These are phyloP conservation scores for Pseudogymnoascus sp. DNA, from an alignment of 2,329 filamentous ascomycete species.

Conservation along the genomic window DNA sequence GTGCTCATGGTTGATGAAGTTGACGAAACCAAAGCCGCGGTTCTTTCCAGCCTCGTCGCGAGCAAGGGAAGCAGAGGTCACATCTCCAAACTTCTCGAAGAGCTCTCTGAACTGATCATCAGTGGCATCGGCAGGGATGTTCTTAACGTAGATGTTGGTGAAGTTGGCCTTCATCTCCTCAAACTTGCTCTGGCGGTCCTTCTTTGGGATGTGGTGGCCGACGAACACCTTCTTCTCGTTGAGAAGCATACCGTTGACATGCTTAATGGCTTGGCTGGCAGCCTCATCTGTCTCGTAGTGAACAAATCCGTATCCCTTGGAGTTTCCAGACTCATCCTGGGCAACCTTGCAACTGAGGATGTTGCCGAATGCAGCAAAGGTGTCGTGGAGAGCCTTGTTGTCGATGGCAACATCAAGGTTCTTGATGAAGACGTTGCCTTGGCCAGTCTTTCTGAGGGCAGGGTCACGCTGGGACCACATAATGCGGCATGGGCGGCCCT, in stretches of 20 bases:
- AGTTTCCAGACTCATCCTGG: slow-evolving; percentile 92
- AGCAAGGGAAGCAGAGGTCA: slow-evolving; percentile 91
- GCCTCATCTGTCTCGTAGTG: slow-evolving; percentile 99
- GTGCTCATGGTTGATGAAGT: slow-evolving; percentile 87
- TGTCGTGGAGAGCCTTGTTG: slow-evolving; percentile 99
- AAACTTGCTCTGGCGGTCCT: slow-evolving; percentile 99
- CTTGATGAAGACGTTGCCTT: slow-evolving; percentile 99
- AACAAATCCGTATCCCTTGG: slow-evolving; percentile 98
- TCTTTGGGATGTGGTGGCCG: slow-evolving; percentile 98
- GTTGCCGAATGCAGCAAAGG: slow-evolving; percentile 97
- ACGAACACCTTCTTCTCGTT: slow-evolving; percentile 99
- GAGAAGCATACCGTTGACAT: slow-evolving; percentile 98
- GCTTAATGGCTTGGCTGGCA: slow-evolving; percentile 95
- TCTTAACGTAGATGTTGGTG: slow-evolving; percentile 99
- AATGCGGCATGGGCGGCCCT: slow-evolving; percentile 97
- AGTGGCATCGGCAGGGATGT: slow-evolving; percentile 74
- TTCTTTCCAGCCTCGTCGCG: slow-evolving; percentile 86
- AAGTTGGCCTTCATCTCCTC: slow-evolving; percentile 99
- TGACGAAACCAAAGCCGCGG: slow-evolving; percentile 93
- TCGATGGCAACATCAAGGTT: slow-evolving; percentile 98
- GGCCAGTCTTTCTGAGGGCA: slow-evolving; percentile 96
- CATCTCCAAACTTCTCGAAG: slow-evolving; percentile 87
- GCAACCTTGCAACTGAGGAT: slow-evolving; percentile 99
- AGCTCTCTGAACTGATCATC: slow-evolving; percentile 93
- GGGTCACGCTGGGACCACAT: slow-evolving; percentile 99